A percentile compares a stretch with the other conserved stretches of the same genome.
phyloP scores from a whole-genome alignment of 495 filamentous ascomycete genomes.

The Aeminium ludgeri region DNA sequence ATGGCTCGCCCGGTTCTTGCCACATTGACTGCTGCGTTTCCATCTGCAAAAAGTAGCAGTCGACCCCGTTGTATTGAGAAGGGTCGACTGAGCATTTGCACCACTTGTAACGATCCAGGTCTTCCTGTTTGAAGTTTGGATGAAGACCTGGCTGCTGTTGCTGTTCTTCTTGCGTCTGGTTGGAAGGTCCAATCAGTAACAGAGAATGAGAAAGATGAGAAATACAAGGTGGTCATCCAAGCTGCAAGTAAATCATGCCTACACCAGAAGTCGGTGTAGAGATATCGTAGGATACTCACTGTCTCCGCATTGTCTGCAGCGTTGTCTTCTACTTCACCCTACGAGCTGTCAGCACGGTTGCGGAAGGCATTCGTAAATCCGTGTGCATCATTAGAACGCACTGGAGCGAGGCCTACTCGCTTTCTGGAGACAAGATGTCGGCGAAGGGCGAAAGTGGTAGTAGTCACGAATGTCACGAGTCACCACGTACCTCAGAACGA shows the following conservation, averaged over 20 bases:
- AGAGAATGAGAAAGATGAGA: neutral
- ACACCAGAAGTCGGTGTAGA: neutral
- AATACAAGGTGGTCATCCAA: neutral
- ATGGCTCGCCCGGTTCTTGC: slow-evolving; percentile 11
- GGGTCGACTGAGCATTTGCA: slow-evolving; percentile 13
- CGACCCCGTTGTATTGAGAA: neutral
- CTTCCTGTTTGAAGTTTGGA: neutral
- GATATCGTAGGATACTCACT: slow-evolving; percentile 2
- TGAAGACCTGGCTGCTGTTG: neutral
- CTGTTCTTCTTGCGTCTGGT: neutral
- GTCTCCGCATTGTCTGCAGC: neutral
- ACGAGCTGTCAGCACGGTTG: slow-evolving; percentile 5
- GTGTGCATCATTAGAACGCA: neutral
- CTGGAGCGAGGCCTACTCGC: too few species aligned
- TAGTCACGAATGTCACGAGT: too few species aligned
- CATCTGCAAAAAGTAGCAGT: slow-evolving; percentile 14
- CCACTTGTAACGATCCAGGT: slow-evolving; percentile 7
- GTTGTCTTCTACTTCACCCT: slow-evolving; percentile 1
- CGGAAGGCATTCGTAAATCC: neutral
- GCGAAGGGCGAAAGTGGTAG: too few species aligned
- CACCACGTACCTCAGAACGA: too few species aligned
- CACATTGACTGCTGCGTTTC: slow-evolving; percentile 5
- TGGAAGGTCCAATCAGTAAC: neutral
- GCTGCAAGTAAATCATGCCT: neutral
- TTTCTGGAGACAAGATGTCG: too few species aligned